A percentile compares a stretch with the other conserved stretches of the same genome.
phyloP scores from a whole-genome alignment of 805 yeast species.

The Wickerhamomyces queroliae region DNA sequence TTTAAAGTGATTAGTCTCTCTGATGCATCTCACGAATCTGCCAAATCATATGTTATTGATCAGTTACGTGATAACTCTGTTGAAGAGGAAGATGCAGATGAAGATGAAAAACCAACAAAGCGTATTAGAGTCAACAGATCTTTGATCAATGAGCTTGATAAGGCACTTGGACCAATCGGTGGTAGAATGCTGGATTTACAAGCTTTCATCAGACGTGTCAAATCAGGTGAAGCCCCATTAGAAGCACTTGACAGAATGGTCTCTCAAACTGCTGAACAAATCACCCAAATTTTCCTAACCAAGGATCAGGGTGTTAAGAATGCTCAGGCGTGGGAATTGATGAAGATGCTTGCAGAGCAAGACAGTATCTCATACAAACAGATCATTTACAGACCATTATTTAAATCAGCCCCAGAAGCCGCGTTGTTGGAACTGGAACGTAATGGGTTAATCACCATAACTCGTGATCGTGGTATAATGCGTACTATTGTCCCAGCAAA shows the following conservation, averaged over 20 bases:
- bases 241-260: constrained; percentile 79
- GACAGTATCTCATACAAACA: constrained; percentile 45
- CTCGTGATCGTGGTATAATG: constrained; percentile 74
- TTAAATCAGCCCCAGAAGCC: constrained; percentile 48
- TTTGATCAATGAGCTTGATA: constrained; percentile 34
- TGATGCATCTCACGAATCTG: constrained; percentile 73
- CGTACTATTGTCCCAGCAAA: constrained; percentile 68
- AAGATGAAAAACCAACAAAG: constrained; percentile 16
- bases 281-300: constrained; percentile 70
- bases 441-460: constrained; percentile 65
- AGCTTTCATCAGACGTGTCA: constrained; percentile 80
- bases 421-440: constrained; percentile 71
- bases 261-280: constrained; percentile 79
- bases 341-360: constrained; percentile 52
- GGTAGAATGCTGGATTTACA: constrained; percentile 95
- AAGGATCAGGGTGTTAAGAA: constrained; percentile 51
- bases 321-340: constrained; percentile 85
- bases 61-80: constrained; percentile 36
- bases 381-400: constrained; percentile 50
- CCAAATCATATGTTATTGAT: constrained; percentile 61
- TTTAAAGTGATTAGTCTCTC: constrained; percentile 69
- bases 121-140: constrained; percentile 5
- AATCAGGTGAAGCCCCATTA: constrained; percentile 78
- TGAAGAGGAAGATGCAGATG: constrained; percentile 24
- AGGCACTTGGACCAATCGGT: constrained; percentile 71